These are phyloP conservation scores for Penicillium sp. DNA, from an alignment of 2,329 filamentous ascomycete genomes.

Conservation along the genomic window DNA sequence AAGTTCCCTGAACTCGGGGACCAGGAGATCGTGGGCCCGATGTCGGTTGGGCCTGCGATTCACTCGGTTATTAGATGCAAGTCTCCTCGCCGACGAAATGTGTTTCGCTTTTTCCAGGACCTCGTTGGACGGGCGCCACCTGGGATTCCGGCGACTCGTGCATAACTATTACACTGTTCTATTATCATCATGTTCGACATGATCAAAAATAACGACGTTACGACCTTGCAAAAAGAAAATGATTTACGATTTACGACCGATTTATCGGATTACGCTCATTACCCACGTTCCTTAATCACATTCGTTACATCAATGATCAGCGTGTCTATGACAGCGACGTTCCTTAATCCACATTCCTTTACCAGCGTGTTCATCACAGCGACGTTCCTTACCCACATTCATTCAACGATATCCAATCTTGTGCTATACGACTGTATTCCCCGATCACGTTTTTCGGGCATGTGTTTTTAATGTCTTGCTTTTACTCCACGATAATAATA, in stretches of 20 bases:
- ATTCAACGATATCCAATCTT: background rate
- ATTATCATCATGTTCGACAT: background rate
- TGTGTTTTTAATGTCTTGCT: no score
- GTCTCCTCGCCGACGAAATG: conserved; percentile 39
- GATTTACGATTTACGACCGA: conserved; percentile 11
- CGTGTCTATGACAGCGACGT: conserved; percentile 2
- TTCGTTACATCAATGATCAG: background rate
- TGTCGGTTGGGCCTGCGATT: conserved; percentile 54
- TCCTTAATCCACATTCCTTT: conserved; percentile 10
- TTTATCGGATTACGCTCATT: conserved; percentile 11
- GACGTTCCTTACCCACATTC: conserved; percentile 10
- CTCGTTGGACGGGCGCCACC: conserved; percentile 29
- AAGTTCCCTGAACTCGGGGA: conserved; percentile 89
- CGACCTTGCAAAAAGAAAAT: conserved; percentile 2
- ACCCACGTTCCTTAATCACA: conserved; percentile 2
- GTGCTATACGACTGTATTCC: background rate
- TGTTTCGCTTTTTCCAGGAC: conserved; percentile 43
- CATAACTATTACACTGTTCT: conserved; percentile 7
- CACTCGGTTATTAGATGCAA: conserved; percentile 43
- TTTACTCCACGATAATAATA: background rate
- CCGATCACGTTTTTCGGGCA: background rate
- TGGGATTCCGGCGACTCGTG: conserved; percentile 6
- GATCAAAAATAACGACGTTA: conserved; percentile 11
- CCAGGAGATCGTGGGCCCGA: conserved; percentile 89
- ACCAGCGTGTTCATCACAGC: background rate